These are phyloP conservation scores for Trichoderma citrinoviride DNA, from an alignment of 2,329 filamentous ascomycete species.

Conservation along the genomic window DNA sequence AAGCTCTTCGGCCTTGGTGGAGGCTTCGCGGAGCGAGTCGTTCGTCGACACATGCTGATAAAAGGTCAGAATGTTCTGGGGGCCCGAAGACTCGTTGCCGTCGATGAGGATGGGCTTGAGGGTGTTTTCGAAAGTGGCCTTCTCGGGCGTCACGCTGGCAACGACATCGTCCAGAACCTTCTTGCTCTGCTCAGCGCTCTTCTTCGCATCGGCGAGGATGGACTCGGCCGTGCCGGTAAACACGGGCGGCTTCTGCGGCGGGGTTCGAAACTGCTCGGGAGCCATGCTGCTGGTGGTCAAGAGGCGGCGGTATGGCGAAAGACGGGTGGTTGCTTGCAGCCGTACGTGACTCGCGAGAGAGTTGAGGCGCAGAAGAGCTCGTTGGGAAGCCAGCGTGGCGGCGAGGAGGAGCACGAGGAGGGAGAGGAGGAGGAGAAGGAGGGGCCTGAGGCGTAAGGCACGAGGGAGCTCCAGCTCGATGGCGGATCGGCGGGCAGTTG, in stretches of 20 bases:
- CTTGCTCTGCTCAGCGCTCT: slow-evolving; percentile 61
- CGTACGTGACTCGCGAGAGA: slow-evolving; percentile 57
- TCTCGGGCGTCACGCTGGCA: slow-evolving; percentile 53
- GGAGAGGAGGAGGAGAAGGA: slow-evolving; percentile 46
- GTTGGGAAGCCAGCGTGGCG: slow-evolving; percentile 66
- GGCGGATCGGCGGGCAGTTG: neutral
- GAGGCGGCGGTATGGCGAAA: slow-evolving; percentile 33
- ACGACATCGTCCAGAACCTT: slow-evolving; percentile 65
- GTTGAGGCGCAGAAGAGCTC: slow-evolving; percentile 57
- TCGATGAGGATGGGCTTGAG: slow-evolving; percentile 68
- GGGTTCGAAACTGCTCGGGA: slow-evolving; percentile 64
- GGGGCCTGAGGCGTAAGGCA: slow-evolving; percentile 26
- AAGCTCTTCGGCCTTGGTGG: slow-evolving; percentile 71
- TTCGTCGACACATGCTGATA: slow-evolving; percentile 76
- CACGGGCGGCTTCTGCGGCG: slow-evolving; percentile 73
- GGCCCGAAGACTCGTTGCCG: slow-evolving; percentile 62
- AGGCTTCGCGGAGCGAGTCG: slow-evolving; percentile 67
- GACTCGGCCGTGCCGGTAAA: slow-evolving; percentile 72
- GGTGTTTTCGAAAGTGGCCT: slow-evolving; percentile 55
- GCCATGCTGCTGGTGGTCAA: slow-evolving; percentile 60
- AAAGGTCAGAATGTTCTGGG: slow-evolving; percentile 68
- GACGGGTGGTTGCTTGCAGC: slow-evolving; percentile 35
- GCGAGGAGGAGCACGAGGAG: slow-evolving; percentile 56
- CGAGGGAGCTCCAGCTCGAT: slow-evolving; percentile 31
- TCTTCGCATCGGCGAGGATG: slow-evolving; percentile 65